Base-by-base conservation (phyloP, 495 filamentous ascomycete genomes). In the Penicillium lagena region DNA sequence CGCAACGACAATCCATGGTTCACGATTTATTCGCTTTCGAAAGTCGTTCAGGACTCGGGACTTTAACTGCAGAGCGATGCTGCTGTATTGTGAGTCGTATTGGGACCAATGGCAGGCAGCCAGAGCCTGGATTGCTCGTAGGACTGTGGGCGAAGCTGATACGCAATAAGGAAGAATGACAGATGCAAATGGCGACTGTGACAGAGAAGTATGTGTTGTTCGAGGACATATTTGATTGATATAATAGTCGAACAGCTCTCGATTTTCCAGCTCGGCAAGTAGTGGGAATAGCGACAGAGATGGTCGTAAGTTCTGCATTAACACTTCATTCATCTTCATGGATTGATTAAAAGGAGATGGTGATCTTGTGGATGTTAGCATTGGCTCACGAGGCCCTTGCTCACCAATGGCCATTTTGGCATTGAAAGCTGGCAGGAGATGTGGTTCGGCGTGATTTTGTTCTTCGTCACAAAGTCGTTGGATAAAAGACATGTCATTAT, bases 41-140 rank as follows among this genome's bases (percentile, higher is more conserved):
- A 22, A 22, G 22, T 22, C 22, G 22, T 22, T 22, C 22, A 22
- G 4, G 6, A 22, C 22, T 40, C 33, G 46, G 2, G 45, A 45
- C 27, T 52, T 52, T 7, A 52, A 30, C 3, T 36, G 46, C 12
- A 52, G 27, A 13, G 27, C 38, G 5, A 37, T 14, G 29, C 17
- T 35, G 13, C 12, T 32, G 28, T 52, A 45, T 28, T 30, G 36
- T 1, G 45, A 12, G 40, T 52, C 42, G 10, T 40, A 47, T 40
- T 52, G 45, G 12, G 45, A 36, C 50, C 50, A 52, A 35, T 48
- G 42, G 15, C 50, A 52, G 8, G 50, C 50, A 0, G 45, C 45
- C 32, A 52, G 22, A 7, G 50, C 50, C 36, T 45, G 40, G 22
- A 52, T 33, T 6, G 50, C 50, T 29, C 34, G 28, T 8, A 52